These are phyloP conservation scores for Farysia itapuensis DNA, from an alignment of 1,284 basidiomycete species.

Conservation along the genomic window DNA sequence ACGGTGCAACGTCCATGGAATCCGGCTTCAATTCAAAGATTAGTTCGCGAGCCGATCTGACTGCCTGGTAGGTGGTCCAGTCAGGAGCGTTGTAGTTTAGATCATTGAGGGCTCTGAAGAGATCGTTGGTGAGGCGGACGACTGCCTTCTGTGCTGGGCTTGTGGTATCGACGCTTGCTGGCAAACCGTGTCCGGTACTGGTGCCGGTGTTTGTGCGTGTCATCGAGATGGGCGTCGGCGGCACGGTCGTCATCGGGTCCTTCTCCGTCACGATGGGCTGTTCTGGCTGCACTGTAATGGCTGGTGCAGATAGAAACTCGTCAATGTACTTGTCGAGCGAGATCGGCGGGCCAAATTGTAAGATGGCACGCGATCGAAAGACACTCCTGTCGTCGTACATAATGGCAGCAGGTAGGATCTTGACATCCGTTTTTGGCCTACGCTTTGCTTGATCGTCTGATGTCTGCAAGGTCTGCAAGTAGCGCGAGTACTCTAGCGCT, in stretches of 20 bases:
- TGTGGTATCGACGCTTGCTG: no score
- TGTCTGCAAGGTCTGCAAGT: constrained; percentile 48
- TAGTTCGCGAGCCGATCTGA: constrained; percentile 83
- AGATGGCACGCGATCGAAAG: constrained; percentile 73
- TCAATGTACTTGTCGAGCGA: constrained; percentile 73
- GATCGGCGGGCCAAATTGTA: constrained; percentile 76
- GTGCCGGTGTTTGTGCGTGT: constrained; percentile 8
- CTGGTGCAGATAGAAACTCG: constrained; percentile 67
- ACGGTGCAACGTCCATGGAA: background rate
- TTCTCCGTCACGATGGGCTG: background rate
- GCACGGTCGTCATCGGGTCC: constrained; percentile 19
- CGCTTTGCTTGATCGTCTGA: background rate
- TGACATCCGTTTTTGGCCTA: constrained; percentile 60
- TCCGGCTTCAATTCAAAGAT: constrained; percentile 67
- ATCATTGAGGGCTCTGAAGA: constrained; percentile 72
- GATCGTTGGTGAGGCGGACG: constrained; percentile 76
- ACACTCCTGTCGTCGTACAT: constrained; percentile 93
- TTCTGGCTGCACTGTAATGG: no score
- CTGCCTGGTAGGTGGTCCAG: constrained; percentile 84
- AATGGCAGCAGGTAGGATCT: constrained; percentile 80
- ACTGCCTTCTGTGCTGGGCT: constrained; percentile 70
- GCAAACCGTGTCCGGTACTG: no score
- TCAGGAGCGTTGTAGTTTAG: constrained; percentile 87
- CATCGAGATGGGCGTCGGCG: constrained; percentile 30
- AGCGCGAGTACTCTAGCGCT: constrained; percentile 79